A percentile compares a stretch with the other conserved stretches of the same genome.
These are phyloP conservation scores for Crithidia brevicula DNA, from an alignment of 208 protist species.

Conservation along the genomic window DNA sequence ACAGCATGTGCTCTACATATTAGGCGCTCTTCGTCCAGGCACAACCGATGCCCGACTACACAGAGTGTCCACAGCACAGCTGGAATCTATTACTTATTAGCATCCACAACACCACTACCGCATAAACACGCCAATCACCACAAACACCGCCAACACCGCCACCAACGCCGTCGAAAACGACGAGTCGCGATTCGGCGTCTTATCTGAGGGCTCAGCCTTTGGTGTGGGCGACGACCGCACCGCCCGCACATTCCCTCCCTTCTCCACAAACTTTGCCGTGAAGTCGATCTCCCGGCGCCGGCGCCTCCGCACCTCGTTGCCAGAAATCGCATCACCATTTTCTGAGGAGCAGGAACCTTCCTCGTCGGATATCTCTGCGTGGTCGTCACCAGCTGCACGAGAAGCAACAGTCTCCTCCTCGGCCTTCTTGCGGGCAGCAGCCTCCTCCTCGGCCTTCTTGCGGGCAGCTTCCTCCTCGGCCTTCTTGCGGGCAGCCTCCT, in stretches of 20 bases:
- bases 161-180: slow-evolving; percentile 10
- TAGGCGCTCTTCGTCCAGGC: too few species aligned
- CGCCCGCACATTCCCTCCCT: neutral
- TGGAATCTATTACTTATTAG: too few species aligned
- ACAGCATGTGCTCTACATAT: too few species aligned
- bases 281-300: slow-evolving; percentile 15
- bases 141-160: slow-evolving; percentile 23
- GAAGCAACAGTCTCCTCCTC: too few species aligned
- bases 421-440: neutral
- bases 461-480: slow-evolving; percentile 19
- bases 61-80: too few species aligned
- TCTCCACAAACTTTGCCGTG: slow-evolving; percentile 21
- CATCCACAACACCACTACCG: slow-evolving; percentile 1
- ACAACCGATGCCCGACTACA: too few species aligned
- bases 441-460: slow-evolving; percentile 16
- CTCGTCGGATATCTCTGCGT: neutral
- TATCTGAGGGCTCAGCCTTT: neutral
- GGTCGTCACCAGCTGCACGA: neutral
- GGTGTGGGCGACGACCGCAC: neutral
- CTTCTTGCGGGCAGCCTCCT: slow-evolving; percentile 1
- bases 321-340: too few species aligned
- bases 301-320: slow-evolving; percentile 2
- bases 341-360: too few species aligned
- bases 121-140: slow-evolving; percentile 14
- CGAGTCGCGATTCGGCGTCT: neutral